Base-by-base conservation (phyloP, 805 yeast genomes). In the Saturnispora sekii region DNA sequence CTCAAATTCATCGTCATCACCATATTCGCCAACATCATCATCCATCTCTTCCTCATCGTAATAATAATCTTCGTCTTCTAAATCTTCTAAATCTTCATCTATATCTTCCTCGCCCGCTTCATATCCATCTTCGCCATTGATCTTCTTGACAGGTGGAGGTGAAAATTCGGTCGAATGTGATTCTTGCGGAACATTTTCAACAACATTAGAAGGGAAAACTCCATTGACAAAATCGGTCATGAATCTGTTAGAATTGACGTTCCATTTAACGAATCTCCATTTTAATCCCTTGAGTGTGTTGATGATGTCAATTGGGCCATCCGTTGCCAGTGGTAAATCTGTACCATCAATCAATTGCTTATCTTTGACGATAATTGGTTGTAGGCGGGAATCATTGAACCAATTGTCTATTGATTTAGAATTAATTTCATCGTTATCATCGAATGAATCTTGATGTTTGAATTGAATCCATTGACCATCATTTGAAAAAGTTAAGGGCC, bases 201-300 rank as follows among this genome's bases (percentile, higher is more conserved):
- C 41, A 17, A 50, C 40, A 10, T 40, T 32, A 15, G 53, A 53
- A n/a, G 56, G 51, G 30, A 54, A 55, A 31, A 53, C 53, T 32
- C 54, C 52, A 41, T 57, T 57, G 18, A 60, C 45, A 45, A 48
- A 56, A 40, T 61, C 64, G 15, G 61, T 56, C 63, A 62, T 59
- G 43, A 61, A 61, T 29, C 60, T 61, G 35, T 52, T 49, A 10
- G 66, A 56, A 35, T 62, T 62, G 38, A 44, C 48, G 21, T 55
- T 58, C 63, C 63, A 59, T 18, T 51, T 56, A 15, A 62, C 62
- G 29, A 57, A 45, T 16, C 51, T 53, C 14, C 56, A 30, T 32
- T 18, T 32, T 12, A 43, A 9, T 7, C 10, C 26, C 9, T 15
- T 18, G 17, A 43, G 28, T 6, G 15, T 18, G 5, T 35, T 40